Percentiles rank a stretch among this genome's conserved stretches.
These are phyloP conservation scores for Leishmania braziliensis DNA, from an alignment of 208 protist genomes.

Conservation along the genomic window DNA sequence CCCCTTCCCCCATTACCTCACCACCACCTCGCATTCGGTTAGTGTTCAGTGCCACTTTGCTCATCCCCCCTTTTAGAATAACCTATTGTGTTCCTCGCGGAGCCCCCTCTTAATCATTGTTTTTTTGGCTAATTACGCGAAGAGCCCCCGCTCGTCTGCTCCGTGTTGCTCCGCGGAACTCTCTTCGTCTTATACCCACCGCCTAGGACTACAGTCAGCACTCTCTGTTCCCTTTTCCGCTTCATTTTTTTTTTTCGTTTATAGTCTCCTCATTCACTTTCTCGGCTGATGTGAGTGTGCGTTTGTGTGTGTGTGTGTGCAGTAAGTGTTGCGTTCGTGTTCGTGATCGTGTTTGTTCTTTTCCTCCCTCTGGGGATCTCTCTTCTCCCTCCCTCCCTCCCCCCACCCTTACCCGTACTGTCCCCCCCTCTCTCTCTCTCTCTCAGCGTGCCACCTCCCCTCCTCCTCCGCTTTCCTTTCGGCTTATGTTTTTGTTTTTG, in stretches of 20 bases:
- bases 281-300: neutral
- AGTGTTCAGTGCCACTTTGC: neutral
- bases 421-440: too few species aligned
- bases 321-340: neutral
- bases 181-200: neutral
- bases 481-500: too few species aligned
- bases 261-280: neutral
- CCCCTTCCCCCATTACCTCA: neutral
- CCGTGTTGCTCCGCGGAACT: neutral
- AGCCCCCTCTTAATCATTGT: neutral
- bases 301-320: neutral
- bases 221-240: neutral
- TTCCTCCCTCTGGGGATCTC: too few species aligned
- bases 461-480: too few species aligned
- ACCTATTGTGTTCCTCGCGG: neutral
- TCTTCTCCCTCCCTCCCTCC: too few species aligned
- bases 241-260: neutral
- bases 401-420: too few species aligned
- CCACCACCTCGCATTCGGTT: neutral
- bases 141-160: neutral
- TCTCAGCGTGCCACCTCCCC: too few species aligned
- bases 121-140: neutral
- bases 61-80: neutral
- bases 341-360: too few species aligned
- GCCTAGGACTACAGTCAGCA: neutral